A percentile compares a stretch with the other conserved stretches of the same genome.
Conservation (phyloP, 345 rosid species). For the Garcia nutans region DNA sequence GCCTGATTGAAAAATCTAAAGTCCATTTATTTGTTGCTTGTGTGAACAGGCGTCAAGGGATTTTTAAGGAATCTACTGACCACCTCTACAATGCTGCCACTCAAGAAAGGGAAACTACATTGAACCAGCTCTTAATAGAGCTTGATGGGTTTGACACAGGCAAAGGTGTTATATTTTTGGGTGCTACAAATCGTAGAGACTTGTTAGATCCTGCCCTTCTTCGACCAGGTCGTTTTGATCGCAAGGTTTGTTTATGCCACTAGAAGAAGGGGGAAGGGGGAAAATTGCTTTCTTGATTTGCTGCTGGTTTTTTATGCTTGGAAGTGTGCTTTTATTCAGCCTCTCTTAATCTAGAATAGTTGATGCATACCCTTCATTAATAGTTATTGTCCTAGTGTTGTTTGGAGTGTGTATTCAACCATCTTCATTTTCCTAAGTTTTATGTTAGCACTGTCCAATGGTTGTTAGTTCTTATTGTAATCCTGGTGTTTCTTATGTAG, state of each 20-base stretch:
- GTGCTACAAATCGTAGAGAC: constrained; percentile 91
- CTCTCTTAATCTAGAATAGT: not conserved
- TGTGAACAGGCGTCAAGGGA: constrained; percentile 78
- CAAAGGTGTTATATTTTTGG: constrained; percentile 94
- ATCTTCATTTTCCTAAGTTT: not conserved
- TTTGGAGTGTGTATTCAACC: not conserved
- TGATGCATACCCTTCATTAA: not conserved
- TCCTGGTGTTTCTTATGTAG: constrained; percentile 36
- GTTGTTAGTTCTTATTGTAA: not conserved
- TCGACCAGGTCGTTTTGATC: constrained; percentile 95
- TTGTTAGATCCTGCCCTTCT: constrained; percentile 93
- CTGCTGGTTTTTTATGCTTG: constrained; percentile 7
- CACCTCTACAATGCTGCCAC: constrained; percentile 92
- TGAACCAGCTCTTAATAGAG: constrained; percentile 92
- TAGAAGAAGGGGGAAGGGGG: not conserved
- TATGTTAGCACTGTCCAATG: not conserved
- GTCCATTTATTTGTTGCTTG: constrained; percentile 16
- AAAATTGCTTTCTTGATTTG: not conserved
- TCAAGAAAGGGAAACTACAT: constrained; percentile 93
- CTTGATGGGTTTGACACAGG: constrained; percentile 99
- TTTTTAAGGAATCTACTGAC: constrained; percentile 71
- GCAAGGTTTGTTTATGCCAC: constrained; percentile 63
- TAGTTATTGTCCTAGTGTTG: not conserved
- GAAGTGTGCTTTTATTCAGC: not conserved
- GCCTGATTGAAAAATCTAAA: constrained; percentile 1